Percentiles rank a stretch among this genome's conserved stretches.
phyloP scores from a whole-genome alignment of 805 yeast genomes.

The Starmerella potacharoeniae region DNA sequence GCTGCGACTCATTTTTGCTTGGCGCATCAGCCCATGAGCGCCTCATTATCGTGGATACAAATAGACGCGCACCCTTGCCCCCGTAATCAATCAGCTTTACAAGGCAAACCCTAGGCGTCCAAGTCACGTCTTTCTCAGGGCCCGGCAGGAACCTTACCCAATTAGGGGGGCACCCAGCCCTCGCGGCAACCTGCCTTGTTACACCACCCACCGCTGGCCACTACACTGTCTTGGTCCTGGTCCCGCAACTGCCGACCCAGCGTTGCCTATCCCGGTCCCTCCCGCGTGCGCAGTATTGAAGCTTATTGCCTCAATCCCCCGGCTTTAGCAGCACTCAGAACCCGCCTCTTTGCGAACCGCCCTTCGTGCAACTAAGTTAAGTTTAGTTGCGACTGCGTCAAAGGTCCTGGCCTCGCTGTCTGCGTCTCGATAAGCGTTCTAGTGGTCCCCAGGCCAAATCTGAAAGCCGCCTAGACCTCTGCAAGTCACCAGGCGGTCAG shows the following conservation, averaged over 20 bases:
- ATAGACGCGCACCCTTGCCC: background rate
- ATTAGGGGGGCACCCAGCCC: conserved; percentile 2
- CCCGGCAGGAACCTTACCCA: conserved; percentile 2
- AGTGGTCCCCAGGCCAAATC: background rate
- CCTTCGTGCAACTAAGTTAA: background rate
- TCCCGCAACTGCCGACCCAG: background rate
- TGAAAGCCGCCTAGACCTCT: background rate
- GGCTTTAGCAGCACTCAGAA: background rate
- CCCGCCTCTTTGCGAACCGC: background rate
- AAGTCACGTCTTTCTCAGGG: background rate
- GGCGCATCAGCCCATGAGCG: background rate
- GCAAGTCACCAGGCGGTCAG: too few relatives aligned
- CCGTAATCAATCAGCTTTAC: background rate
- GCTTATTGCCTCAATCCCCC: background rate
- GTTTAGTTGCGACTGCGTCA: conserved; percentile 1
- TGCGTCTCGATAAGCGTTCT: background rate
- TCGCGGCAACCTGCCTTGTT: conserved; percentile 1
- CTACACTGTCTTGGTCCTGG: background rate
- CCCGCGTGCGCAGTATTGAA: background rate
- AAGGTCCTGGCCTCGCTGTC: background rate
- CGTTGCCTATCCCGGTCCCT: background rate
- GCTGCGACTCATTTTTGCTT: too few relatives aligned
- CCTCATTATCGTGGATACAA: background rate
- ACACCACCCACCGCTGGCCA: background rate
- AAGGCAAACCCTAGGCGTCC: background rate